Evolutionary conservation across 2,329 filamentous ascomycete genomes (phyloP).

Genomic region (Aspergillus amoenus): DNA sequence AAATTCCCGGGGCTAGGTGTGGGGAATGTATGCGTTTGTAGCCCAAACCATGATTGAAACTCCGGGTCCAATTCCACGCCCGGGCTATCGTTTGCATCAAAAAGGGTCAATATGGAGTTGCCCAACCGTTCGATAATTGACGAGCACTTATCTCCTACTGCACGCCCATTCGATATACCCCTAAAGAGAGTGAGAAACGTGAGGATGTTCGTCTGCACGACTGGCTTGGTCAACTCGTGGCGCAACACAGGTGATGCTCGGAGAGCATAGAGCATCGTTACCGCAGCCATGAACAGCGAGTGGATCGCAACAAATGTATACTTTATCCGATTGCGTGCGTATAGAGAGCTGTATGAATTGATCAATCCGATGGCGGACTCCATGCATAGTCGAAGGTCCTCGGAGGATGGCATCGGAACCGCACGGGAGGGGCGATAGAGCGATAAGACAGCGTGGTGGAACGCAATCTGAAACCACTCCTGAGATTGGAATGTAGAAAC

Average conservation of each 20-base stretch:
- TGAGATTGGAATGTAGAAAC: slow-evolving; percentile 25
- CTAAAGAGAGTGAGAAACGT: slow-evolving; percentile 14
- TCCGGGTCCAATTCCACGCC: slow-evolving; percentile 19
- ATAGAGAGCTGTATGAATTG: slow-evolving; percentile 18
- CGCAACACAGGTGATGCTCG: slow-evolving; percentile 20
- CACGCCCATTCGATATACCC: slow-evolving; percentile 15
- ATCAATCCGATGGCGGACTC: slow-evolving; percentile 15
- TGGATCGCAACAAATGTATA: slow-evolving; percentile 29
- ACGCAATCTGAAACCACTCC: slow-evolving; percentile 31
- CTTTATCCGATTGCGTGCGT: slow-evolving; percentile 28
- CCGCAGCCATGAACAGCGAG: slow-evolving; percentile 29
- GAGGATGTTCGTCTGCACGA: slow-evolving; percentile 13
- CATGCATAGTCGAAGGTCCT: slow-evolving; percentile 12
- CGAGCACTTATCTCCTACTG: slow-evolving; percentile 19
- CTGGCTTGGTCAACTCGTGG: slow-evolving; percentile 10
- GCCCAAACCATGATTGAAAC: slow-evolving; percentile 26
- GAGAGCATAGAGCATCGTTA: slow-evolving; percentile 29
- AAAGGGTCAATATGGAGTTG: slow-evolving; percentile 18
- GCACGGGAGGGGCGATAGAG: slow-evolving; percentile 25
- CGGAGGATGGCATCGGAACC: slow-evolving; percentile 12
- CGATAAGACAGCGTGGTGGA: slow-evolving; percentile 25
- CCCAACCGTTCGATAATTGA: slow-evolving; percentile 20
- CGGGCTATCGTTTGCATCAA: slow-evolving; percentile 12
- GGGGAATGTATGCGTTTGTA: slow-evolving; percentile 16
- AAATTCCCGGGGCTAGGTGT: neutral